Evolutionary conservation across 129 eudicot species (phyloP), one percentile per base, ranked within the genome.

Genomic region (Flaveria trinervia): DNA sequence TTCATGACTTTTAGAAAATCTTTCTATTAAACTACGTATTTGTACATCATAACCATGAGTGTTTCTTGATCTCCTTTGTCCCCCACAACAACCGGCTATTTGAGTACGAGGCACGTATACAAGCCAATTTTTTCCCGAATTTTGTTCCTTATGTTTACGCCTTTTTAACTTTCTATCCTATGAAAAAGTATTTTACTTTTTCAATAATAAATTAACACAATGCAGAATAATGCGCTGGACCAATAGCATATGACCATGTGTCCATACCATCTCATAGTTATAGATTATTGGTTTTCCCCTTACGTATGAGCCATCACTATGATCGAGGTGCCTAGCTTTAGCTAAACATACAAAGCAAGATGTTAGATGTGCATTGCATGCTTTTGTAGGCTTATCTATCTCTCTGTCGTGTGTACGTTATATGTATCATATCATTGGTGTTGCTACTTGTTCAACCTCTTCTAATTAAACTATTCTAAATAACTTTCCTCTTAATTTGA

Each of bases 31-130:
- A 0, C 1, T 36, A 36, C 41, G 7, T 0, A 36, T 36, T 36
- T 36, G 41, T 36, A 4, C 41, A 36, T 36, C 3, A 56, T 56
- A 9, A 18, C n/a, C 64, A 23, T 56, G 64, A 23, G 28, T 56
- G 64, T 56, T 56, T 56, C 28, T 56, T 56, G 30, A 56, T 56
- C 64, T 56, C 13, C 62, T 5, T 36, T 5, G 4, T 36, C 64
- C 25, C 2, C 61, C 0, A 55, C 61, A 48, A 48, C 92, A 90
- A 88, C 86, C 84, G 51, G 70, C 76, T 78, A 83, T 72, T 73
- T 86, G 85, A 79, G 82, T 25, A 46, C 84, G 64, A 80, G 79
- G 83, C 65, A 72, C 49, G 83, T 54, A 81, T 88, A 85, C 90
- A 83, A 70, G 88, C 77, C 86, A 83, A 55, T 68, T 26, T 25